Conservation (phyloP, 306 rosid species). For the Malus orientalis region DNA sequence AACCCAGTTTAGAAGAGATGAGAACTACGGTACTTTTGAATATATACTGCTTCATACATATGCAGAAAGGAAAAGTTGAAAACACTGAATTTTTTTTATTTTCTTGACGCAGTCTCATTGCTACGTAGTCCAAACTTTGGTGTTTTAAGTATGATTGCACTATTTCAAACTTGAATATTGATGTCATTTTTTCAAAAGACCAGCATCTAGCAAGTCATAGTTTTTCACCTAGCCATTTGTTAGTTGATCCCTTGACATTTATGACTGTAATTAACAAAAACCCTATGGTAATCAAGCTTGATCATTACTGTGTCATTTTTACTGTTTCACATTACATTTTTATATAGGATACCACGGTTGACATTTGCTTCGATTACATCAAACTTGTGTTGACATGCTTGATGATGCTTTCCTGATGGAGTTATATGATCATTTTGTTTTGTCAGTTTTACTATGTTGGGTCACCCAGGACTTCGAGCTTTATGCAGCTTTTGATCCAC, state of each 20-base stretch:
- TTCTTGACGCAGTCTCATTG: background rate
- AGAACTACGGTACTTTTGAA: conserved; percentile 60
- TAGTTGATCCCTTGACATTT: background rate
- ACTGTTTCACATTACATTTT: background rate
- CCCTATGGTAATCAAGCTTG: background rate
- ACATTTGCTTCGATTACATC: conserved; percentile 6
- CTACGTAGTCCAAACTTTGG: background rate
- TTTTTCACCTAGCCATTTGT: background rate
- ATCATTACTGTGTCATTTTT: background rate
- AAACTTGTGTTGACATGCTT: conserved; percentile 10
- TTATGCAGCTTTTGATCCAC: conserved; percentile 97
- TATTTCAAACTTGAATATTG: background rate
- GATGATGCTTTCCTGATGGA: conserved; percentile 7
- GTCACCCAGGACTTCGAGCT: conserved; percentile 92
- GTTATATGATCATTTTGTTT: conserved; percentile 10
- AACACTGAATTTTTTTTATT: background rate
- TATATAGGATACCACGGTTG: background rate
- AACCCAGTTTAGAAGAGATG: conserved; percentile 92
- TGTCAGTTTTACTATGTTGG: conserved; percentile 92
- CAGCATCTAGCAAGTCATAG: background rate
- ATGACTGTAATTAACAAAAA: background rate
- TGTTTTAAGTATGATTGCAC: background rate
- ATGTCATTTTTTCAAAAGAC: background rate
- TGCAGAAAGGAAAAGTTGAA: background rate
- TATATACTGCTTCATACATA: conserved; percentile 10